These are phyloP conservation scores for Tetrapyrgos nigripes DNA, from an alignment of 1,284 basidiomycete species.

Conservation along the genomic window DNA sequence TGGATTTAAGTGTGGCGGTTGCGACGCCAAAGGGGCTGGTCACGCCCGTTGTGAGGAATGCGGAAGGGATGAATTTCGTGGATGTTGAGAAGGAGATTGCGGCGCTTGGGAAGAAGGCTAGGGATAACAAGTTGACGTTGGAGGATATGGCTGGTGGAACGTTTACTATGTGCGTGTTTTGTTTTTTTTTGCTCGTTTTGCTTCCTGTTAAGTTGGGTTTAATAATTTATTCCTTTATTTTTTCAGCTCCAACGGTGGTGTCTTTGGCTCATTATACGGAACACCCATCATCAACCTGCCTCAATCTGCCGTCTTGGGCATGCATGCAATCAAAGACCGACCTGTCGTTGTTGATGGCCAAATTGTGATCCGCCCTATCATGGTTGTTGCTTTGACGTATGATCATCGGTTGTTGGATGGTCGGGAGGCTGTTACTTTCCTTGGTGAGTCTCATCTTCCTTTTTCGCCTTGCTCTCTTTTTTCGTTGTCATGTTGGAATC, in stretches of 20 bases:
- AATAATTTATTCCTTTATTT: conserved; percentile 1
- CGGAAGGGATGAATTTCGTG: conserved; percentile 86
- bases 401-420: conserved; percentile 97
- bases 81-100: conserved; percentile 95
- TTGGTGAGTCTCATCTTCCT: conserved; percentile 71
- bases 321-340: conserved; percentile 97
- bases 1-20: conserved; percentile 94
- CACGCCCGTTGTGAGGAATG: conserved; percentile 94
- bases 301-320: conserved; percentile 93
- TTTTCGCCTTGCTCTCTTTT: conserved; percentile 1
- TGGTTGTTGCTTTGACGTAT: conserved; percentile 95
- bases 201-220: conserved; percentile 13
- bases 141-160: conserved; percentile 98
- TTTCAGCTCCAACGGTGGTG: conserved; percentile 93
- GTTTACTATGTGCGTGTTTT: conserved; percentile 87
- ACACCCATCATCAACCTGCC: conserved; percentile 98
- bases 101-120: conserved; percentile 91
- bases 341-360: conserved; percentile 94
- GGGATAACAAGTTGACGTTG: conserved; percentile 93
- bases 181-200: neutral
- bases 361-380: conserved; percentile 96
- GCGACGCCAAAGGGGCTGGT: conserved; percentile 98
- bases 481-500: conserved; percentile 2
- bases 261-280: conserved; percentile 96
- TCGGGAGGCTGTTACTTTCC: conserved; percentile 96